Base-by-base conservation (phyloP, 345 rosid genomes). In the Iberis pinnata region DNA sequence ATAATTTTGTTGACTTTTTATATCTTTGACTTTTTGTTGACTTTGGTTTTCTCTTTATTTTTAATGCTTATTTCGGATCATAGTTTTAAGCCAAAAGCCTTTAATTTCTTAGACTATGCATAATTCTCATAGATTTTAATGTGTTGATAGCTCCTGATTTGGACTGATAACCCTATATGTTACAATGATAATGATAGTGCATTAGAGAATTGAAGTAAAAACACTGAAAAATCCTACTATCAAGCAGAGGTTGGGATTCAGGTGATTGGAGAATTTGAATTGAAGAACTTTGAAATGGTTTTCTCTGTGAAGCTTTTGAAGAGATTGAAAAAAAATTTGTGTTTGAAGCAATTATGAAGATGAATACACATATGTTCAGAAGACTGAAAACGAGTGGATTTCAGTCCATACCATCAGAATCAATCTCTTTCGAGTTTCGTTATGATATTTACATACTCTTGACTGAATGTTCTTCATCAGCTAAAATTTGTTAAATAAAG, bases 361-460 rank as follows among this genome's bases (percentile, higher is more conserved):
- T 64, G 42, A 68, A 70, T 32, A 44, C 82, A 24, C 77, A 82
- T n/a, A n/a, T 12, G 81, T 89, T 12, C 62, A 79, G 67, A 55
- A 72, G 64, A 80, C 72, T 14, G 81, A 75, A 19, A 80, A 84
- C 19, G 79, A 86, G 60, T 89, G 94, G 87, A 56, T 79, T 7
- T 70, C 81, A 6, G 32, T 65, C 76, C 4, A 43, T 65, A 22
- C 88, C 96, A 6, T 60, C 83, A 5, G 67, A 72, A 16, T 79
- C 80, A 0, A 90, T 86, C 75, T 84, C 96, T 6, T 65, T 38
- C 10, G 83, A 76, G 69, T 70, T 89, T 20, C 67, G 16, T 25
- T 77, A 76, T 66, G 75, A 88, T 18, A 69, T 89, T 13, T 75
- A 54, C 60, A 61, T 76, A 70, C 70, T 75, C 42, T 29, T 86